Percentiles rank a stretch among this genome's conserved stretches.
These are phyloP conservation scores for Euphorbia lathyris DNA, from an alignment of 345 rosid species.

Conservation along the genomic window DNA sequence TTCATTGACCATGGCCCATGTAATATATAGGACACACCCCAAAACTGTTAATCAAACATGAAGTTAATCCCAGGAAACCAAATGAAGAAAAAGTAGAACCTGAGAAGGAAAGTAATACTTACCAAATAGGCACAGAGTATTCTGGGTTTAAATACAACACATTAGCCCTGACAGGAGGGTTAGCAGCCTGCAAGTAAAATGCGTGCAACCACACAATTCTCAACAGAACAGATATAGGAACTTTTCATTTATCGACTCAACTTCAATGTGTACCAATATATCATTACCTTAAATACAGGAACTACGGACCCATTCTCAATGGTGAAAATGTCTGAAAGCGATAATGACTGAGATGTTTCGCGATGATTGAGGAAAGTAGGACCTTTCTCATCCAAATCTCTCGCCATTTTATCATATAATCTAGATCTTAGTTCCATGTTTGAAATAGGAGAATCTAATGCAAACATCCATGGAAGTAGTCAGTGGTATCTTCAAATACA, in stretches of 20 bases:
- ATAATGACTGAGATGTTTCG: slow-evolving; percentile 83
- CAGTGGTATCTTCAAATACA: neutral
- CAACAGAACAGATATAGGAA: neutral
- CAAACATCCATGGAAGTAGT: neutral
- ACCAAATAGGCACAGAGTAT: slow-evolving; percentile 76
- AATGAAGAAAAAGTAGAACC: neutral
- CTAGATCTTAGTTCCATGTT: slow-evolving; percentile 47
- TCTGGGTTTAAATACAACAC: slow-evolving; percentile 65
- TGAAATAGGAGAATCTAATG: slow-evolving; percentile 41
- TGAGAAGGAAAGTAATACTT: slow-evolving; percentile 35
- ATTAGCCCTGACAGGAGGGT: slow-evolving; percentile 91
- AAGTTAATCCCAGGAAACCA: neutral
- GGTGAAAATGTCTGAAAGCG: slow-evolving; percentile 73
- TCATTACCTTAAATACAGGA: slow-evolving; percentile 66
- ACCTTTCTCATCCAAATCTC: slow-evolving; percentile 73
- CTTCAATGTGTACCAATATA: slow-evolving; percentile 1
- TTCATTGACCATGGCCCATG: neutral
- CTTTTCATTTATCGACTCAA: neutral
- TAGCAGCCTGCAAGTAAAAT: slow-evolving; percentile 50
- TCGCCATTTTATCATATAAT: slow-evolving; percentile 76
- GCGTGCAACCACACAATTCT: slow-evolving; percentile 7
- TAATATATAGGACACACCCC: neutral
- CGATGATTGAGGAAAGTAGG: slow-evolving; percentile 71
- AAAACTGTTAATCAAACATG: slow-evolving; percentile 1
- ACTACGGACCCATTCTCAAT: slow-evolving; percentile 57